A percentile compares a stretch with the other conserved stretches of the same genome.
Evolutionary conservation across 208 protist species (phyloP).

Genomic region (Acanthamoeba divionensis): DNA sequence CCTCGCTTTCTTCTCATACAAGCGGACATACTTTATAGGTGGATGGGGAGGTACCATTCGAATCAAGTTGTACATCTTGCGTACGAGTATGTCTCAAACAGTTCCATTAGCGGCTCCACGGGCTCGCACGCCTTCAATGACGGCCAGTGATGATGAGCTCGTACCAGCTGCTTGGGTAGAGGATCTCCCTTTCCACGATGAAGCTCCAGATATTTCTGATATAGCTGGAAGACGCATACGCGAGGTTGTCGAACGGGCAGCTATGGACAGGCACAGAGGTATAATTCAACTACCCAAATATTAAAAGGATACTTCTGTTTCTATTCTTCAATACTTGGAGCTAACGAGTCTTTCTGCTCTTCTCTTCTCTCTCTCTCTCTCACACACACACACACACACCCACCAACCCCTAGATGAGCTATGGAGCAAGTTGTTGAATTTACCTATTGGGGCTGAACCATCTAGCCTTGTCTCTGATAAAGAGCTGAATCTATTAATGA

Average conservation of each 20-base stretch:
- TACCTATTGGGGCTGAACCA: neutral
- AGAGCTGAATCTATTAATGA: conserved; percentile 8
- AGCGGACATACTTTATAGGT: neutral
- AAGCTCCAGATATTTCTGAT: neutral
- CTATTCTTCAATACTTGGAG: neutral
- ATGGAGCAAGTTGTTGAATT: neutral
- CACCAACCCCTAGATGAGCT: too few relatives aligned
- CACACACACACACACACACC: neutral
- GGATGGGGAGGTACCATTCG: neutral
- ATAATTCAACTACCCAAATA: neutral
- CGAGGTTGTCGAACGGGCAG: neutral
- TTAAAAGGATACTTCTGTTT: neutral
- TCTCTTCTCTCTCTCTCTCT: neutral
- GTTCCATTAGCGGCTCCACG: neutral
- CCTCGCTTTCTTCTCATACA: neutral
- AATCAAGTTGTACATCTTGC: conserved; percentile 20
- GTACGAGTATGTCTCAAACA: neutral
- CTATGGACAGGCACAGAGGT: neutral
- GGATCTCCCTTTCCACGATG: neutral
- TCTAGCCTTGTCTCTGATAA: neutral
- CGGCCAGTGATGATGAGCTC: too few relatives aligned
- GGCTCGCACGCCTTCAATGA: neutral
- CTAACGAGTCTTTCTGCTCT: neutral
- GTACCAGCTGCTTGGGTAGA: neutral
- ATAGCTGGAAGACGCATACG: neutral